phyloP scores from a whole-genome alignment of 2,329 filamentous ascomycete genomes.

The Nigrospora oryzae region DNA sequence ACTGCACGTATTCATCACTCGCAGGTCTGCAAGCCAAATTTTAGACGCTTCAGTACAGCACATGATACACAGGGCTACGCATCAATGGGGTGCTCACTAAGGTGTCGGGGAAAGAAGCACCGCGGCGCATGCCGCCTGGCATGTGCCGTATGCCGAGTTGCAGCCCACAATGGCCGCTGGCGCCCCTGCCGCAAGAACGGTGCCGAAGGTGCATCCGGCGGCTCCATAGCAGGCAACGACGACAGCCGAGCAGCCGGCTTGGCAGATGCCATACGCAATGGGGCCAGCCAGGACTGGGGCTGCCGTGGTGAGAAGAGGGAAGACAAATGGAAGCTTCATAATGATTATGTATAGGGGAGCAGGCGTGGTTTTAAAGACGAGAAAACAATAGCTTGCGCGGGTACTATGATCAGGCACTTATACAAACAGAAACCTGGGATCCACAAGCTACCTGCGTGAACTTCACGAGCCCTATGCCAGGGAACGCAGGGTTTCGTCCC shows the following conservation, averaged over 20 bases:
- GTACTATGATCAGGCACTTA: no score
- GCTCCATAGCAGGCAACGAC: slow-evolving; percentile 35
- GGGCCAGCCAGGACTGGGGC: not conserved
- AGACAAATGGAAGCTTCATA: not conserved
- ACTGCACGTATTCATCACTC: not conserved
- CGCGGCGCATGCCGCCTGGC: slow-evolving; percentile 32
- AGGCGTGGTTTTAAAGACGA: no score
- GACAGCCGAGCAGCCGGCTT: slow-evolving; percentile 33
- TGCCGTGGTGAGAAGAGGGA: not conserved
- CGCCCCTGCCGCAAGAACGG: slow-evolving; percentile 18
- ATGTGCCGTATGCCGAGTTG: slow-evolving; percentile 33
- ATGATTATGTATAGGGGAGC: no score
- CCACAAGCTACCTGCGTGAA: no score
- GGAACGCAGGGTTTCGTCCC: not conserved
- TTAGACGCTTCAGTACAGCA: not conserved
- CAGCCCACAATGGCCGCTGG: slow-evolving; percentile 31
- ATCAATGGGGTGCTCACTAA: slow-evolving; percentile 5
- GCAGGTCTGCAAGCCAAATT: not conserved
- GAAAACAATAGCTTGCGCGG: no score
- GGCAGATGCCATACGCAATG: slow-evolving; percentile 32
- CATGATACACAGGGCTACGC: not conserved
- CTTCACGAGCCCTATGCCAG: not conserved
- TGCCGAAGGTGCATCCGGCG: slow-evolving; percentile 25
- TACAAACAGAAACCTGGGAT: no score
- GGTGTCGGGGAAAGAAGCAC: slow-evolving; percentile 22